Percentiles rank a stretch among this genome's conserved stretches.
Conservation (phyloP, 2,329 filamentous ascomycete genomes). For the Cladosporium phlei region DNA sequence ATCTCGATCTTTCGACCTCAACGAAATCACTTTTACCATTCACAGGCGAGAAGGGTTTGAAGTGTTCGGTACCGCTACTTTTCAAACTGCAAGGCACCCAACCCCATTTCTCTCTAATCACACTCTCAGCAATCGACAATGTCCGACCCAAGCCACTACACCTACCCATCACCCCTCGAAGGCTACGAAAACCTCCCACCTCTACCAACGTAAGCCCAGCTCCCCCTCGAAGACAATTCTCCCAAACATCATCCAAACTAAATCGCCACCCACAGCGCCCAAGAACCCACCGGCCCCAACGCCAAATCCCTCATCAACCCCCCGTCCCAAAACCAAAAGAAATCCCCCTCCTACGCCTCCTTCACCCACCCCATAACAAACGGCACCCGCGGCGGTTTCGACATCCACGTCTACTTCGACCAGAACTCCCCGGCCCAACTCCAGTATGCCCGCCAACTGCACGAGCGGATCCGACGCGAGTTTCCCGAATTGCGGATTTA, state of each 20-base stretch:
- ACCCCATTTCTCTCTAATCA: too few relatives aligned
- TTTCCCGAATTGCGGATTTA: constrained; percentile 87
- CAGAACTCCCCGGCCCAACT: constrained; percentile 57
- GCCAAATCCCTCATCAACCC: constrained; percentile 74
- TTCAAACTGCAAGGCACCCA: too few relatives aligned
- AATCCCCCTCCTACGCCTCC: constrained; percentile 62
- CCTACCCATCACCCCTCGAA: constrained; percentile 51
- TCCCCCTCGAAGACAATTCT: too few relatives aligned
- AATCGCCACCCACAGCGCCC: constrained; percentile 14
- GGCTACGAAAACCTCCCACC: constrained; percentile 48
- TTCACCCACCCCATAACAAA: constrained; percentile 68
- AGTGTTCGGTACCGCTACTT: too few relatives aligned
- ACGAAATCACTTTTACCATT: too few relatives aligned
- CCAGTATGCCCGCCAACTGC: constrained; percentile 66
- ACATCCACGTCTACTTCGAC: constrained; percentile 81
- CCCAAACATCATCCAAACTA: neutral
- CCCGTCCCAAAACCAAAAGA: constrained; percentile 50
- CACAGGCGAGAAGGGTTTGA: too few relatives aligned
- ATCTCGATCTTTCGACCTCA: neutral
- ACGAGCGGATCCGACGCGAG: constrained; percentile 73
- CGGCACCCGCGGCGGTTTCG: constrained; percentile 66
- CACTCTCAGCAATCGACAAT: constrained; percentile 28
- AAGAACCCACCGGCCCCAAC: constrained; percentile 51
- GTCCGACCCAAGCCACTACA: constrained; percentile 49
- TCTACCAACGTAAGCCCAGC: constrained; percentile 40